Evolutionary conservation across 768 basidiomycete species (phyloP).

Genomic region (Daedalea quercina): DNA sequence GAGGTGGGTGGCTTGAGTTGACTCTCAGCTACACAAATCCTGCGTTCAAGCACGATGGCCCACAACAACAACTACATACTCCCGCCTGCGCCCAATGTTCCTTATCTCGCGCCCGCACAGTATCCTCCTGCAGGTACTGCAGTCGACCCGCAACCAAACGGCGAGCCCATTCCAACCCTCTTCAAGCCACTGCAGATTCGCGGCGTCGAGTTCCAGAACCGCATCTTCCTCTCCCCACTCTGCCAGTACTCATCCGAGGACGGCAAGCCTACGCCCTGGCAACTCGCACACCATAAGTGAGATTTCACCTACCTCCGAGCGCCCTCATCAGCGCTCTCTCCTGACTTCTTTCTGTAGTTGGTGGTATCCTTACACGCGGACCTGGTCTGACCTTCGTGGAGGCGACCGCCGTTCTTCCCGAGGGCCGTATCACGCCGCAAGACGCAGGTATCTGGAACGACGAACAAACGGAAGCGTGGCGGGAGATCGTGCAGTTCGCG

Average conservation of each 20-base stretch:
- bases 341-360: slow-evolving; percentile 31
- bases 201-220: slow-evolving; percentile 24
- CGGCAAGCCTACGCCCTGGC: slow-evolving; percentile 49
- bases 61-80: no score
- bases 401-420: slow-evolving; percentile 52
- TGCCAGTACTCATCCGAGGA: slow-evolving; percentile 34
- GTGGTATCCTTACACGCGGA: slow-evolving; percentile 43
- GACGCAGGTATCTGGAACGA: slow-evolving; percentile 58
- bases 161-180: slow-evolving; percentile 33
- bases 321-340: background rate
- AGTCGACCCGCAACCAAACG: slow-evolving; percentile 32
- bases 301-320: background rate
- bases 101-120: slow-evolving; percentile 44
- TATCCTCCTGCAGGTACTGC: slow-evolving; percentile 38
- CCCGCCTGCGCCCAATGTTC: slow-evolving; percentile 24
- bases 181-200: slow-evolving; percentile 48
- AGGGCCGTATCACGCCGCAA: slow-evolving; percentile 58
- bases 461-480: slow-evolving; percentile 38
- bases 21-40: no score
- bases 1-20: no score
- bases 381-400: slow-evolving; percentile 59
- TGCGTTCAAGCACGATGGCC: no score
- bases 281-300: slow-evolving; percentile 38
- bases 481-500: slow-evolving; percentile 58
- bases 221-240: slow-evolving; percentile 10